A percentile compares a stretch with the other conserved stretches of the same genome.
Conservation (phyloP, 2,329 filamentous ascomycete species). For the Alternaria longipes region DNA sequence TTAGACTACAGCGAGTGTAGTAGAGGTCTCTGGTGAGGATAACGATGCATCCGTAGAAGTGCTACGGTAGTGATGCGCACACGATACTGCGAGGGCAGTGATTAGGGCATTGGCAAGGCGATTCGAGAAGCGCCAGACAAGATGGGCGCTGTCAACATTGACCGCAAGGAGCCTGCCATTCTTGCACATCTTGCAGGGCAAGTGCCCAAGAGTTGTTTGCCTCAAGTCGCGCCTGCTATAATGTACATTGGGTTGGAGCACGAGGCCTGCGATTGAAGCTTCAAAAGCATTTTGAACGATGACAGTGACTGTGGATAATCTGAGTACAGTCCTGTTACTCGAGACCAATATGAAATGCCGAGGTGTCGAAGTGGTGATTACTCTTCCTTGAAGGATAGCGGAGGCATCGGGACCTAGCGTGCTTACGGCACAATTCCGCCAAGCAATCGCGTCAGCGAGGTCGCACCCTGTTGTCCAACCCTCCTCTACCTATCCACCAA, state of each 20-base stretch:
- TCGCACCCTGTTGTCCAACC: conserved; percentile 40
- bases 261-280: neutral
- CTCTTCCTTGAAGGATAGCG: neutral
- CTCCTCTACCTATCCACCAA: conserved; percentile 8
- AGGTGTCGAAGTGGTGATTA: neutral
- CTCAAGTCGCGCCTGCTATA: neutral
- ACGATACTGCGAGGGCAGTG: neutral
- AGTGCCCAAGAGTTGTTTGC: neutral
- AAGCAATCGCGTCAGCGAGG: conserved; percentile 26
- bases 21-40: neutral
- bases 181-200: neutral
- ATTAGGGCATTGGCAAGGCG: neutral
- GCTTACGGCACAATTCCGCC: conserved; percentile 12
- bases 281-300: neutral
- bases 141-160: neutral
- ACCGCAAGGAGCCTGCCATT: neutral
- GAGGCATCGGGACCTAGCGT: neutral
- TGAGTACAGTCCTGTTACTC: too few species aligned
- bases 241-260: neutral
- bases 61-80: too few species aligned
- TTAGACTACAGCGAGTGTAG: neutral
- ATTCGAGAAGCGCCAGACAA: neutral
- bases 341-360: neutral
- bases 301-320: neutral
- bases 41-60: neutral